Percentiles rank a stretch among this genome's conserved stretches.
Conservation (phyloP, 495 filamentous ascomycete genomes). For the Xylaria palmicola region DNA sequence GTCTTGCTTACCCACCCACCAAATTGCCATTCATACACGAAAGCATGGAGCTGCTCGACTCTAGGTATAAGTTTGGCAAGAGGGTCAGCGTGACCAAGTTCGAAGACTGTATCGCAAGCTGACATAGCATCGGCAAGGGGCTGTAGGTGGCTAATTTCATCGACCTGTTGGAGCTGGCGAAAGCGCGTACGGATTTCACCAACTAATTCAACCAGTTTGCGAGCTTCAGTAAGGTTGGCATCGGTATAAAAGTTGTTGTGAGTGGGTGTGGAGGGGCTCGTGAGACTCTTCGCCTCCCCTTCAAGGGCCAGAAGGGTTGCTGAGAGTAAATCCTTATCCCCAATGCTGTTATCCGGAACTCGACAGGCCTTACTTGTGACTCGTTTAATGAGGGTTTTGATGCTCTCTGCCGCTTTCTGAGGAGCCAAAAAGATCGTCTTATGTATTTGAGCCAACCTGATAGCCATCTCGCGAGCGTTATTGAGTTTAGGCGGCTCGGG, state of each 20-base stretch:
- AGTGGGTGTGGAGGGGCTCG: constrained; percentile 27
- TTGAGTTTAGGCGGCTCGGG: constrained; percentile 15
- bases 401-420: constrained; percentile 32
- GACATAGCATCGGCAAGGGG: constrained; percentile 70
- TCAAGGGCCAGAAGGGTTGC: constrained; percentile 64
- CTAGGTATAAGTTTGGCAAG: constrained; percentile 80
- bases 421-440: constrained; percentile 48
- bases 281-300: constrained; percentile 54
- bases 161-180: constrained; percentile 59
- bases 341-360: constrained; percentile 26
- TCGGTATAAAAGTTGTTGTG: constrained; percentile 89
- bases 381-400: constrained; percentile 37
- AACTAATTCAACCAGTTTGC: constrained; percentile 65
- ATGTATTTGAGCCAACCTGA: constrained; percentile 46
- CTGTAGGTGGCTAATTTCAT: constrained; percentile 58
- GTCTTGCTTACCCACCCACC: constrained; percentile 75
- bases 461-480: constrained; percentile 43
- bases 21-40: constrained; percentile 88
- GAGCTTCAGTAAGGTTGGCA: constrained; percentile 69
- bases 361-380: constrained; percentile 37
- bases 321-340: constrained; percentile 57
- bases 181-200: constrained; percentile 68
- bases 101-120: constrained; percentile 69
- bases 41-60: constrained; percentile 77
- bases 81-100: constrained; percentile 77